phyloP scores from a whole-genome alignment of 1,284 basidiomycete species.

The Tilletia caries region DNA sequence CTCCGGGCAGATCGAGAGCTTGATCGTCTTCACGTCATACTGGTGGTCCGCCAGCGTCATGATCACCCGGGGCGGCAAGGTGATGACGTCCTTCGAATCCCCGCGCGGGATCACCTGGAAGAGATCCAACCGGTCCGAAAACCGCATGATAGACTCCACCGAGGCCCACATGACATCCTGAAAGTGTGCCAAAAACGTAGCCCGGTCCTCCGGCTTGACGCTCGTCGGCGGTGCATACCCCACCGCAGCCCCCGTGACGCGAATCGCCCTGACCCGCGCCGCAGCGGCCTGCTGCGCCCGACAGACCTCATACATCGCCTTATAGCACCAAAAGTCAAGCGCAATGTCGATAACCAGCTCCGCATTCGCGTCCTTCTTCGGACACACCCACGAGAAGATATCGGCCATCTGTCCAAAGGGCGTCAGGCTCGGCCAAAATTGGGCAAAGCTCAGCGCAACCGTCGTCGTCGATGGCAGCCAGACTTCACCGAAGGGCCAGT shows the following conservation, averaged over 20 bases:
- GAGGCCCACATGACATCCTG: slow-evolving; percentile 9
- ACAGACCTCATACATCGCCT: slow-evolving; percentile 8
- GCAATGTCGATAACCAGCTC: background rate
- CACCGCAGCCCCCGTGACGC: background rate
- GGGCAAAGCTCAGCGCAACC: background rate
- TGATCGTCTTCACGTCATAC: background rate
- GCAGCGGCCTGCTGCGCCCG: background rate
- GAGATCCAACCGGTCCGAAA: background rate
- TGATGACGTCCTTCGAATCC: background rate
- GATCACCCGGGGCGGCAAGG: background rate
- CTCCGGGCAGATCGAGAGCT: background rate
- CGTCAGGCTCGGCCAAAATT: background rate
- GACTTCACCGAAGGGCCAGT: background rate
- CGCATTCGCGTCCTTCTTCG: background rate
- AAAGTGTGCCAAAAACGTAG: background rate
- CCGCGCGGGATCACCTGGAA: background rate
- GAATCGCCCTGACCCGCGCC: background rate
- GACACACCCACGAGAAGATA: background rate
- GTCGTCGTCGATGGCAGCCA: background rate
- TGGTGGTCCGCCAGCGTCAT: slow-evolving; percentile 5
- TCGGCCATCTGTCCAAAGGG: background rate
- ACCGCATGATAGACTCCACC: background rate
- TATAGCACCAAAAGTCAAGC: slow-evolving; percentile 8
- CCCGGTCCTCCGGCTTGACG: background rate
- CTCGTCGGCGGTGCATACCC: background rate